Evolutionary conservation across 129 eudicot species (phyloP), one percentile per base, ranked within the genome.

Genomic region (Calendula officinalis): DNA sequence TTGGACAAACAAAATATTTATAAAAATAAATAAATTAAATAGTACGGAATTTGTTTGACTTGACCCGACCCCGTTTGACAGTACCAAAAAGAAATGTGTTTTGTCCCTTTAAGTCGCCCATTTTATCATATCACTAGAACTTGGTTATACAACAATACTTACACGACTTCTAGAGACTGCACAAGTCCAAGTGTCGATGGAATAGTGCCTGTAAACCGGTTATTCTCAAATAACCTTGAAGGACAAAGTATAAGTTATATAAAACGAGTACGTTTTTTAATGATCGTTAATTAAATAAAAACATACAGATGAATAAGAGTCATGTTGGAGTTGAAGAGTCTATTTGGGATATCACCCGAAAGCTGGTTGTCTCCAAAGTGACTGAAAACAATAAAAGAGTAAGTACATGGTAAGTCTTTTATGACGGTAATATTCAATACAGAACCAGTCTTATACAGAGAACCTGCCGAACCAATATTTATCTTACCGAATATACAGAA

Each of bases 291-390:
- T 34, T 72, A 16, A 36, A 54, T 43, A 2, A 33, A 56, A 35
- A 66, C 87, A 68, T 83, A 86, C 95, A 80, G 41, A 73, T 86
- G 95, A 53, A 71, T 52, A 52, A 86, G 77, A 27, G 68, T 71
- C 95, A 83, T 64, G 13, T 83, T 69, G 5, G 80, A 72, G 72
- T 40, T 49, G 53, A 83, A 87, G 27, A 87, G 77, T 33, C 58
- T 34, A n/a, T 82, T 16, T n/a, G 87, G 87, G 64, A 87, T 75
- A 50, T 35, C 39, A 36, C 95, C 95, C 2, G 95, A 78, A 38
- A 87, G 82, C 74, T 72, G 82, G 80, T 87, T 87, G 47, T 58
- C 70, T 56, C 88, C 86, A 34, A 87, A 62, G 54, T 87, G 95
- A 71, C 95, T 87, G 68, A 77, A 74, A 64, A 27, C 13, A 47